Evolutionary conservation across 2,329 filamentous ascomycete genomes (phyloP).

Genomic region (Colletotrichum falcatum): DNA sequence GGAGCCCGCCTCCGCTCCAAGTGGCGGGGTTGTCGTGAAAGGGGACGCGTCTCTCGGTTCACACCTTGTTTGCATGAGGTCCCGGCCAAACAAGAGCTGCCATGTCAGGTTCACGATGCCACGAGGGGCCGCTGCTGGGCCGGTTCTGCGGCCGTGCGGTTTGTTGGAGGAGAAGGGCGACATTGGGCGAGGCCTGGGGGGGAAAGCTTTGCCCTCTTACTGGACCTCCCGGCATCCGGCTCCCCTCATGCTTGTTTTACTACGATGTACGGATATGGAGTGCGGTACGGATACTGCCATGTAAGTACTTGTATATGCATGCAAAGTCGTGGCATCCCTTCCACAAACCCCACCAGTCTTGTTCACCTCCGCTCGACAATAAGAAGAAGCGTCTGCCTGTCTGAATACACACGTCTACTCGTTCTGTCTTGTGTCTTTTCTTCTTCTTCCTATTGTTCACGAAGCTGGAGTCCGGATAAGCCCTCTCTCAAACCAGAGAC

Average conservation of each 20-base stretch:
- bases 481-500: not conserved
- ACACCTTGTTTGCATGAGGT: conserved; percentile 16
- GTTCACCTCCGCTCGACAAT: not conserved
- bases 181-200: not conserved
- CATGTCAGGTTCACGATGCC: not conserved
- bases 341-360: not conserved
- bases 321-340: not conserved
- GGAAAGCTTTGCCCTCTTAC: not conserved
- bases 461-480: not conserved
- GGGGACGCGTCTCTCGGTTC: conserved; percentile 9
- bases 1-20: conserved; percentile 9
- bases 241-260: not conserved
- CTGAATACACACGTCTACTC: not conserved
- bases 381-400: not conserved
- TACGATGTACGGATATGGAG: too few species aligned
- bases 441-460: not conserved
- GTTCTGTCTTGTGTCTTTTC: not conserved
- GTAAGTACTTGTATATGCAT: not conserved
- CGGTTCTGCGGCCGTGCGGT: not conserved
- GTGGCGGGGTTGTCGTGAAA: conserved; percentile 4
- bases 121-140: not conserved
- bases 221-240: not conserved
- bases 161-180: not conserved
- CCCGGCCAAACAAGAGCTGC: not conserved
- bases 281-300: not conserved